Evolutionary conservation across 2,329 filamentous ascomycete genomes (phyloP), one percentile per base, ranked within the genome.

Genomic region (Dactylellina sp.): DNA sequence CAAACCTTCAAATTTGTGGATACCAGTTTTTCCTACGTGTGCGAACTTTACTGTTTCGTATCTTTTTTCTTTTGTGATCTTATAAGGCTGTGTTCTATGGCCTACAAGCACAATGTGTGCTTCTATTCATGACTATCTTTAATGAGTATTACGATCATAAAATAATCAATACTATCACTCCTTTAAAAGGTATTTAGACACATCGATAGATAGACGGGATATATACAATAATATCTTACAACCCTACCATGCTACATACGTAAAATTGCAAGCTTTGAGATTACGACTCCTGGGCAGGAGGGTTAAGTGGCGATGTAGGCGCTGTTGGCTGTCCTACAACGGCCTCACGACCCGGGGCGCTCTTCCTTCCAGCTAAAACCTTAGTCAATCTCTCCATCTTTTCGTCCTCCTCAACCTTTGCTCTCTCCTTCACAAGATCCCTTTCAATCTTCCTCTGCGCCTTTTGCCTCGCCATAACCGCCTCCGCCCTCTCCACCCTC

Each of bases 401-500:
- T 14, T 61, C 49, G 5, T 52, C 20, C 6, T 70, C 64, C 60
- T 71, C 63, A 28, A 47, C 61, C 22, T 68, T 37, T 28, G 66
- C 68, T 28, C 55, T 62, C 35, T 66, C 65, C 40, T 53, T 77
- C 56, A 75, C 68, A 12, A 79, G 71, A 37, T 77, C 78, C 57
- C 76, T 77, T 25, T 78, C 76, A 22, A 78, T 78, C 49, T 75
- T 70, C 50, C 76, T 71, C 11, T 76, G 77, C 22, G 76, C 77
- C 12, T 75, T 75, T 55, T 77, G 66, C 74, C 74, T 78, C 14
- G 75, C 80, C 55, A 80, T 77, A 20, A 80, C 82, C 76, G 82
- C 81, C 49, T 82, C 79, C 70, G 40, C 56, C n/a, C 61, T 81
- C 76, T 40, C 81, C 77, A 68, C 81, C 79, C 60, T 79, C 78